These are phyloP conservation scores for Hypoxylon sp. DNA, from an alignment of 2,329 filamentous ascomycete species.

Conservation along the genomic window DNA sequence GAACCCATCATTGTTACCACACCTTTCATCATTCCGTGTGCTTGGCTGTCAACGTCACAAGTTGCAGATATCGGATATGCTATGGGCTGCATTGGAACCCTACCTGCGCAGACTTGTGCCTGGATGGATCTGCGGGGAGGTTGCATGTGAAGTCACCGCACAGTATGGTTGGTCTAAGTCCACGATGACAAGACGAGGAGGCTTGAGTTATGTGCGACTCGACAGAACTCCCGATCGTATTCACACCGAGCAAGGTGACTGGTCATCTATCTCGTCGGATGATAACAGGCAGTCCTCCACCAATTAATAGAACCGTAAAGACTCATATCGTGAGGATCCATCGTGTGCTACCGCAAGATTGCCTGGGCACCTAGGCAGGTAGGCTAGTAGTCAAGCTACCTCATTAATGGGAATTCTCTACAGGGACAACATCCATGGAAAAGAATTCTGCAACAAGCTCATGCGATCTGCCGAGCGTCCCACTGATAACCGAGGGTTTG, in stretches of 20 bases:
- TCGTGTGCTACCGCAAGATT: conserved; percentile 21
- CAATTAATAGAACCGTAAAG: conserved; percentile 11
- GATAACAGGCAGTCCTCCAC: conserved; percentile 17
- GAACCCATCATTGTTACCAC: conserved; percentile 30
- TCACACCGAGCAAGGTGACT: conserved; percentile 21
- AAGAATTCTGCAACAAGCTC: neutral
- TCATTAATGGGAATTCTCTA: neutral
- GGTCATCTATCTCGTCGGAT: conserved; percentile 19
- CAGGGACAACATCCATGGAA: neutral
- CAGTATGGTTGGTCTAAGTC: conserved; percentile 11
- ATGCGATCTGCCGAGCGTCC: conserved; percentile 2
- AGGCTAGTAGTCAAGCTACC: no score
- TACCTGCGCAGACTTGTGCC: conserved; percentile 21
- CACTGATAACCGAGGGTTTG: conserved; percentile 1
- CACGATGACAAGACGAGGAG: conserved; percentile 4
- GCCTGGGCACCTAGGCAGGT: no score
- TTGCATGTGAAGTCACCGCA: conserved; percentile 26
- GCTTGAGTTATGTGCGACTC: conserved; percentile 12
- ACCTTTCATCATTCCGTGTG: conserved; percentile 30
- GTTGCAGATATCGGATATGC: conserved; percentile 10
- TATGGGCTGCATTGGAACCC: conserved; percentile 33
- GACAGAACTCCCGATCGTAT: conserved; percentile 24
- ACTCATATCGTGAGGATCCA: conserved; percentile 14
- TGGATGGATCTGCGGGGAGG: conserved; percentile 21
- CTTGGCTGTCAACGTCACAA: conserved; percentile 8